Percentiles rank a stretch among this genome's conserved stretches.
These are phyloP conservation scores for Yarrowia bubula DNA, from an alignment of 805 yeast species.

Conservation along the genomic window DNA sequence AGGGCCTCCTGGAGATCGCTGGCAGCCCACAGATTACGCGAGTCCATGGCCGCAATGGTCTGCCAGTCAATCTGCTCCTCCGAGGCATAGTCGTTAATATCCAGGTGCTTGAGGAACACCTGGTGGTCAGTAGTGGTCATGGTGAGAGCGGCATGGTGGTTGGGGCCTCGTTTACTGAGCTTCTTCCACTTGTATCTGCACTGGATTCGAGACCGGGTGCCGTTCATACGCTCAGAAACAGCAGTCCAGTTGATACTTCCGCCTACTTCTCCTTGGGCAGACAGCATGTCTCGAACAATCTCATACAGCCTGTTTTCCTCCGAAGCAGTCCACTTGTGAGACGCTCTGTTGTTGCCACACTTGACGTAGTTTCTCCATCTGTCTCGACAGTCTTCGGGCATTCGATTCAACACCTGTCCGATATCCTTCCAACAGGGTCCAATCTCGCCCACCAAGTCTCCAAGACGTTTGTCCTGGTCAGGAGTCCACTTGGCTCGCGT, in stretches of 20 bases:
- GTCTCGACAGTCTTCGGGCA: conserved; percentile 98
- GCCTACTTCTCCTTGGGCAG: conserved; percentile 35
- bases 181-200: conserved; percentile 96
- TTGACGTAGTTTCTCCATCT: conserved; percentile 94
- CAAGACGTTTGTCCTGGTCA: conserved; percentile 71
- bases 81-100: conserved; percentile 45
- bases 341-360: conserved; percentile 75
- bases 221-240: conserved; percentile 87
- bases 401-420: conserved; percentile 75
- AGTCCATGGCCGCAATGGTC: conserved; percentile 48
- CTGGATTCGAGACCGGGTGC: conserved; percentile 84
- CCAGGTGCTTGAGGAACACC: conserved; percentile 50
- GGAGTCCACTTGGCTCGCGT: conserved; percentile 88
- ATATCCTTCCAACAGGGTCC: conserved; percentile 88
- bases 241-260: conserved; percentile 79
- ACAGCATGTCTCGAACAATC: conserved; percentile 54
- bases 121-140: conserved; percentile 50
- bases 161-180: conserved; percentile 58
- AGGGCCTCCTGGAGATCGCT: conserved; percentile 61
- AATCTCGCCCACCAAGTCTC: conserved; percentile 58
- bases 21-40: conserved; percentile 53
- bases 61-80: conserved; percentile 56
- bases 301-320: conserved; percentile 64
- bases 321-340: conserved; percentile 73
- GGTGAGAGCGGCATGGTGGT: conserved; percentile 43